Conservation (phyloP, 2,329 filamentous ascomycete species). For the Pseudocercospora fuligena region DNA sequence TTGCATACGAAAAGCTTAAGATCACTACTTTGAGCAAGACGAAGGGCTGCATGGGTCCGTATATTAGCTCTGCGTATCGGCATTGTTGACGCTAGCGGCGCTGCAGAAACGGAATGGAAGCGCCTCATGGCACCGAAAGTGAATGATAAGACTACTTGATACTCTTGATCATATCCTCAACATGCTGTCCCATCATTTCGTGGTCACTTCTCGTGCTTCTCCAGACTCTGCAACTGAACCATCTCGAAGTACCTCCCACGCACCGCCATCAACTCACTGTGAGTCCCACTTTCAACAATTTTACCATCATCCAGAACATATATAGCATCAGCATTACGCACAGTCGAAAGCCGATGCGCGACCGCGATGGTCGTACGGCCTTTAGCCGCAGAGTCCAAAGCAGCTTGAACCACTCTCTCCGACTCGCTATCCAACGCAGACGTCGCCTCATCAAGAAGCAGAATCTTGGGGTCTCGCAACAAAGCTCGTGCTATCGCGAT, state of each 20-base stretch:
- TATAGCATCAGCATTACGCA: conserved; percentile 45
- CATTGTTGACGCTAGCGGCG: too few species aligned
- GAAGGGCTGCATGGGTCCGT: too few species aligned
- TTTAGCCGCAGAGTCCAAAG: conserved; percentile 61
- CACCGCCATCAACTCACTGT: conserved; percentile 30
- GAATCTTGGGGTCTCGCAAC: conserved; percentile 55
- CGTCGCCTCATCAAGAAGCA: conserved; percentile 57
- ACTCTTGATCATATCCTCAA: too few species aligned
- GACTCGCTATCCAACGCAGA: conserved; percentile 37
- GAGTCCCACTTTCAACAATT: conserved; percentile 45
- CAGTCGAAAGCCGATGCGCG: conserved; percentile 46
- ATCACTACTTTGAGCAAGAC: too few species aligned
- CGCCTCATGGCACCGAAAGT: too few species aligned
- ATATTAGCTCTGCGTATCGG: too few species aligned
- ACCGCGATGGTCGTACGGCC: conserved; percentile 47
- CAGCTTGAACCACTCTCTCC: conserved; percentile 43
- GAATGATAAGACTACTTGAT: too few species aligned
- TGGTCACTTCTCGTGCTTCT: conserved; percentile 4
- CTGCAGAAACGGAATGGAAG: too few species aligned
- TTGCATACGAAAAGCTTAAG: too few species aligned
- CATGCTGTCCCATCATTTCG: too few species aligned
- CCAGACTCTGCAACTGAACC: conserved; percentile 18
- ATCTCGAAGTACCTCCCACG: conserved; percentile 17
- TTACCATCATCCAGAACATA: conserved; percentile 46
- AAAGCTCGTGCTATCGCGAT: conserved; percentile 61